These are phyloP conservation scores for Microsporum ferrugineum DNA, from an alignment of 2,329 filamentous ascomycete species.

Conservation along the genomic window DNA sequence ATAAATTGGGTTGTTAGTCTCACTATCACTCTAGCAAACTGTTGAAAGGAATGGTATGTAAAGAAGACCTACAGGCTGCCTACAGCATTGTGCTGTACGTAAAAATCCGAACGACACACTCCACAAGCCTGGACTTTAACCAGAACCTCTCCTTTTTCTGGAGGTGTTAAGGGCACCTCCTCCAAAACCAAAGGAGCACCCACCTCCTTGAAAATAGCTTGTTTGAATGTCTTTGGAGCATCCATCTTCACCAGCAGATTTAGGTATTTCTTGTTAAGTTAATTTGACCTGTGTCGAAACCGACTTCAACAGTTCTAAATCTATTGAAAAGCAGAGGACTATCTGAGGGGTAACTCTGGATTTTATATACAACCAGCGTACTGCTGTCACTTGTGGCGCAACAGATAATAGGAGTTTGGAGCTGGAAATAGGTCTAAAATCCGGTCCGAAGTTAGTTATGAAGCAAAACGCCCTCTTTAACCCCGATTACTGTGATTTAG, in stretches of 20 bases:
- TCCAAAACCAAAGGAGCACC: conserved; percentile 46
- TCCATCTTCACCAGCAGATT: neutral
- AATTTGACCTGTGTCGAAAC: neutral
- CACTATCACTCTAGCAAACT: neutral
- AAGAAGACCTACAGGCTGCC: conserved; percentile 37
- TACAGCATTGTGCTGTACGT: conserved; percentile 39
- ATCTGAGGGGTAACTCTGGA: neutral
- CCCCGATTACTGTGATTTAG: neutral
- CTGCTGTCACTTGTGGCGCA: neutral
- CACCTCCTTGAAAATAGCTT: conserved; percentile 47
- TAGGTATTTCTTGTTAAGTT: neutral
- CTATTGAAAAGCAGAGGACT: neutral
- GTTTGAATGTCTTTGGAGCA: conserved; percentile 56
- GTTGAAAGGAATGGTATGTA: neutral
- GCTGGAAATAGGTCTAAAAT: neutral
- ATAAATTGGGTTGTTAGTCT: neutral
- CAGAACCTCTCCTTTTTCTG: conserved; percentile 49
- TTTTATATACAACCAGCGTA: neutral
- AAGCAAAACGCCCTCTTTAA: neutral
- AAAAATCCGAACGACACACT: conserved; percentile 55
- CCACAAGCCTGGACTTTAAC: conserved; percentile 63
- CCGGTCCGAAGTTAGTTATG: neutral
- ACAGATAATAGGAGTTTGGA: neutral
- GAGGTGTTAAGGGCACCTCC: conserved; percentile 47
- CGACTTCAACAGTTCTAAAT: neutral